These are phyloP conservation scores for Rhizoclosmatium globosum DNA, from an alignment of 192 early-diverging fungal genomes.

Conservation along the genomic window DNA sequence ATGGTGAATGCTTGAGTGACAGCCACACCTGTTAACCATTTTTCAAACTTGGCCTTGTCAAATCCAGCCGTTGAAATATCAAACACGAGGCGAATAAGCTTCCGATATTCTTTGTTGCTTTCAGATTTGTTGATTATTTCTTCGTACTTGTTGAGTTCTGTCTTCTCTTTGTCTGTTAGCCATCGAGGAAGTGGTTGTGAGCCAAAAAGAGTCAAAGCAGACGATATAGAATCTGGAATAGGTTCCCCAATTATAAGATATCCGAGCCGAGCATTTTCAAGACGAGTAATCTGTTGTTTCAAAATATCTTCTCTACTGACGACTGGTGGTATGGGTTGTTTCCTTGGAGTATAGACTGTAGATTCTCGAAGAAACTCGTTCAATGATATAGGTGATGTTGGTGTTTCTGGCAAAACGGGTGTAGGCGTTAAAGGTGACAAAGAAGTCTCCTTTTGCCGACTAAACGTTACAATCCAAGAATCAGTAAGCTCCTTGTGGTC, in stretches of 20 bases:
- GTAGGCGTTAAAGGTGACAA: no score
- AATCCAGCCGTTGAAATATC: background rate
- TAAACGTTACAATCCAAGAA: background rate
- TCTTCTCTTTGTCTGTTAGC: background rate
- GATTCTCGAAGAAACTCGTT: no score
- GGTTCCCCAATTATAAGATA: background rate
- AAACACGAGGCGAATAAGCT: background rate
- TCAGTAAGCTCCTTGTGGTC: background rate
- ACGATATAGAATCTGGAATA: background rate
- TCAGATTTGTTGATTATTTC: background rate
- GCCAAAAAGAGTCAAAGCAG: background rate
- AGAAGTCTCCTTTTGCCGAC: no score
- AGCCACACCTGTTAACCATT: background rate
- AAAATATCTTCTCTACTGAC: background rate
- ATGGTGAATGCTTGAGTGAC: background rate
- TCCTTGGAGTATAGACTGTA: background rate
- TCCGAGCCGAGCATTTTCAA: background rate
- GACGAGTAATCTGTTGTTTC: background rate
- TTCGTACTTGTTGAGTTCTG: background rate
- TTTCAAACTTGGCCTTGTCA: background rate
- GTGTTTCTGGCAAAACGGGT: no score
- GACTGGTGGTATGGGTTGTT: background rate
- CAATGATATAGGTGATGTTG: no score
- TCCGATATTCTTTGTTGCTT: background rate
- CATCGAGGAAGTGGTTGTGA: background rate